Evolutionary conservation across 73 alveolate species (phyloP).

Genomic region (Tetrahymena thermophila): DNA sequence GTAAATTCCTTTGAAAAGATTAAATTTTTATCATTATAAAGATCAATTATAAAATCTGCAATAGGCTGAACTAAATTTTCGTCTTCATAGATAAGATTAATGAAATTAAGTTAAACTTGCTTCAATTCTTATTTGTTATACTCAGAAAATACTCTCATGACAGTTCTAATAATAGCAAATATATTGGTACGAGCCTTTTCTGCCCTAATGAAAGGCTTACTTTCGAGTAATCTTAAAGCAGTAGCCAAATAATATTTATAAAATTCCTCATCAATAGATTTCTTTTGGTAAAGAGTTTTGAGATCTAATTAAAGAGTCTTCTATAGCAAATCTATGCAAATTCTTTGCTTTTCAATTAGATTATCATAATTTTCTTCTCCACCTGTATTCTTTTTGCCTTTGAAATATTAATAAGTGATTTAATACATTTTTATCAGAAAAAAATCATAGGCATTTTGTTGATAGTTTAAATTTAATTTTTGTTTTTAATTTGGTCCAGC

Average conservation of each 20-base stretch:
- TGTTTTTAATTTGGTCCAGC: too few relatives aligned
- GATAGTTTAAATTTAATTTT: too few relatives aligned
- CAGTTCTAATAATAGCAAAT: neutral
- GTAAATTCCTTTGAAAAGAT: neutral
- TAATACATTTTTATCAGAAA: too few relatives aligned
- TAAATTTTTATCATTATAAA: neutral
- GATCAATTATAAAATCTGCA: neutral
- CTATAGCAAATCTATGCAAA: neutral
- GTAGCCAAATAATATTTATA: neutral
- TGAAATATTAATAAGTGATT: neutral
- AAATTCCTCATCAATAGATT: neutral
- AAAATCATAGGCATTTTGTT: too few relatives aligned
- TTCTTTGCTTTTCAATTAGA: neutral
- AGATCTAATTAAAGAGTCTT: neutral
- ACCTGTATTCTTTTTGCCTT: neutral
- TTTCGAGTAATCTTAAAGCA: neutral
- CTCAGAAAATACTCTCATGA: neutral
- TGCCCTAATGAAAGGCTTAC: neutral
- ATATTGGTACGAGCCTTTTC: neutral
- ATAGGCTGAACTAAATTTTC: neutral
- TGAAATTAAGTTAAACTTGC: neutral
- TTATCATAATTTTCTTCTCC: neutral
- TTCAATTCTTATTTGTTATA: neutral
- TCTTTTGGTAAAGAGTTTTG: neutral
- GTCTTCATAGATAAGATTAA: neutral